A percentile compares a stretch with the other conserved stretches of the same genome.
phyloP scores from a whole-genome alignment of 192 early-diverging fungal genomes.

The Coemansia sp. region DNA sequence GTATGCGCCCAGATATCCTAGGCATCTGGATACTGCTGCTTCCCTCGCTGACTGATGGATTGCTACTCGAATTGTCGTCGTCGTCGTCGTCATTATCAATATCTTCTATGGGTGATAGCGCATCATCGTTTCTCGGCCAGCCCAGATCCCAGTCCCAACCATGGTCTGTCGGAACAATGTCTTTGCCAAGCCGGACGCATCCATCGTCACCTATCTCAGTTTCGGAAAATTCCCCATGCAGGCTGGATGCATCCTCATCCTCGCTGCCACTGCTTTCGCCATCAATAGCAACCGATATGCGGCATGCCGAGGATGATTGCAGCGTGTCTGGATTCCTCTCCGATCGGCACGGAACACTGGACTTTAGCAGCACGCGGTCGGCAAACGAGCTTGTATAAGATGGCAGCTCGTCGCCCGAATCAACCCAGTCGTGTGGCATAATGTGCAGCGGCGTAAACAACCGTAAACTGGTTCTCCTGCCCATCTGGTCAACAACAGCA shows the following conservation, averaged over 20 bases:
- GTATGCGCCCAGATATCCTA: too few relatives aligned
- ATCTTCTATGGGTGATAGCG: neutral
- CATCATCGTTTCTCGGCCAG: neutral
- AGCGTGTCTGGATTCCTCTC: neutral
- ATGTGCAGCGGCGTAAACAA: conserved; percentile 51
- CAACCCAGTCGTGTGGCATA: conserved; percentile 40
- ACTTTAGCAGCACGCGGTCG: conserved; percentile 39
- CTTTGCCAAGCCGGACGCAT: neutral
- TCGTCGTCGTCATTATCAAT: too few relatives aligned
- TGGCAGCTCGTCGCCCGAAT: conserved; percentile 29
- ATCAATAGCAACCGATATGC: too few relatives aligned
- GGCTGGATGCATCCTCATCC: too few relatives aligned
- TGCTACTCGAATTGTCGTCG: too few relatives aligned
- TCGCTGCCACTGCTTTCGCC: too few relatives aligned
- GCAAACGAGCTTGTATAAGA: conserved; percentile 38
- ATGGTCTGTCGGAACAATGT: conserved; percentile 2
- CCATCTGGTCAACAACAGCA: conserved; percentile 38
- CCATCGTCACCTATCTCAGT: neutral
- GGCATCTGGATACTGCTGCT: too few relatives aligned
- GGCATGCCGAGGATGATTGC: too few relatives aligned
- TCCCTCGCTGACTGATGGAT: too few relatives aligned
- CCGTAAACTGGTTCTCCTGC: conserved; percentile 44
- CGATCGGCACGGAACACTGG: neutral
- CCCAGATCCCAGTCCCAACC: conserved; percentile 1
- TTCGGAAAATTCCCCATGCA: too few relatives aligned